A percentile compares a stretch with the other conserved stretches of the same genome.
Conservation (phyloP, 352 stramenopile species). For the Pythium oligandrum region DNA sequence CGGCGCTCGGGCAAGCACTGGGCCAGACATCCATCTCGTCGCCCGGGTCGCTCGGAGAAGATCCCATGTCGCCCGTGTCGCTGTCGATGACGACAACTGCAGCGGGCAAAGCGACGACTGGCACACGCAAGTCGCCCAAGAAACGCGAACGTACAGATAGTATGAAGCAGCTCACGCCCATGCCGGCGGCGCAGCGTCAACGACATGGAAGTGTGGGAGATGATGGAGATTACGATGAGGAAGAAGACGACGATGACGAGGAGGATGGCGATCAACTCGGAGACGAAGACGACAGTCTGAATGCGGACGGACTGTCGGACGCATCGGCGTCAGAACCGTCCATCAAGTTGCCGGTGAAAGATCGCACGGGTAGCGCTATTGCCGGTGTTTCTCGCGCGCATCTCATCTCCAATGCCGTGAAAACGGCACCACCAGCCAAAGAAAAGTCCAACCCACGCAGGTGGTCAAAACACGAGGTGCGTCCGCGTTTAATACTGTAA, state of each 20-base stretch:
- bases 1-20: conserved; percentile 68
- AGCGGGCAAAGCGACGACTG: conserved; percentile 7
- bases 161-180: conserved; percentile 66
- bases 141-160: conserved; percentile 85
- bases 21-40: conserved; percentile 71
- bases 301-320: conserved; percentile 13
- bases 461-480: conserved; percentile 76
- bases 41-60: conserved; percentile 4
- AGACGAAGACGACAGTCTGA: conserved; percentile 6
- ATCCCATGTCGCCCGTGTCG: conserved; percentile 12
- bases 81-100: conserved; percentile 17
- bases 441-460: conserved; percentile 82
- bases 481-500: background rate
- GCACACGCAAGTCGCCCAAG: conserved; percentile 56
- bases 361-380: conserved; percentile 71
- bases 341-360: conserved; percentile 59
- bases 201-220: conserved; percentile 28
- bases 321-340: conserved; percentile 13
- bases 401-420: conserved; percentile 70
- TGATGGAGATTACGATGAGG: conserved; percentile 1
- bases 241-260: conserved; percentile 10
- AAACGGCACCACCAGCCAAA: conserved; percentile 72
- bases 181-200: conserved; percentile 61
- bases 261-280: conserved; percentile 11
- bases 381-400: conserved; percentile 55